phyloP scores from a whole-genome alignment of 2,329 filamentous ascomycete genomes.

The Botryotinia narcissicola region DNA sequence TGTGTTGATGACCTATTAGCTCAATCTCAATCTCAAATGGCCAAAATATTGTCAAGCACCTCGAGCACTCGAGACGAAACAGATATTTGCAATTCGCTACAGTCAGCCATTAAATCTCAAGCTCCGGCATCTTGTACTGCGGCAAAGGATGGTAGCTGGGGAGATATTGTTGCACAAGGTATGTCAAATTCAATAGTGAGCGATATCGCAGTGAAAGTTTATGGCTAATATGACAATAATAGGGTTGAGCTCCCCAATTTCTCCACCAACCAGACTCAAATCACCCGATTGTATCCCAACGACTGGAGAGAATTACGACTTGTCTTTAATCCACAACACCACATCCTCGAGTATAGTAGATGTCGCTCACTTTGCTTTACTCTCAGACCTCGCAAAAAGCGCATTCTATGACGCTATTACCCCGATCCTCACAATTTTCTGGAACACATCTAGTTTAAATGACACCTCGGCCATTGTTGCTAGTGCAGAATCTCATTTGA shows the following conservation, averaged over 20 bases:
- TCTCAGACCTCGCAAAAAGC: background rate
- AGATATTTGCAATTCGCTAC: background rate
- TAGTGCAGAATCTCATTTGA: background rate
- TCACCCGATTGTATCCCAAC: background rate
- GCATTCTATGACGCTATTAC: background rate
- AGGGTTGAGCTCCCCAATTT: background rate
- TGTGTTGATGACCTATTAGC: background rate
- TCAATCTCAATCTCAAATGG: background rate
- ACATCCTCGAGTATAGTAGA: background rate
- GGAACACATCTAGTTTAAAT: background rate
- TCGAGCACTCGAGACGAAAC: background rate
- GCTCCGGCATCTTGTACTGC: background rate
- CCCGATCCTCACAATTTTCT: background rate
- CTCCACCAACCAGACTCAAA: background rate
- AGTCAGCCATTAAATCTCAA: background rate
- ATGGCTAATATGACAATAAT: background rate
- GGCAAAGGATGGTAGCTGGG: background rate
- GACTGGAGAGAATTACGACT: slow-evolving; percentile 3
- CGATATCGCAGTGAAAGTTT: background rate
- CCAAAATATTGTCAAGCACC: background rate
- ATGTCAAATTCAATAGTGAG: background rate
- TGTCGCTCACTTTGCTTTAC: background rate
- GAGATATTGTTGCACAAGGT: background rate
- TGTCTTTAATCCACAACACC: background rate
- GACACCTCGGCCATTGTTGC: background rate